Conservation (phyloP, 2,329 filamentous ascomycete genomes). For the Colletotrichum chlorophyti region DNA sequence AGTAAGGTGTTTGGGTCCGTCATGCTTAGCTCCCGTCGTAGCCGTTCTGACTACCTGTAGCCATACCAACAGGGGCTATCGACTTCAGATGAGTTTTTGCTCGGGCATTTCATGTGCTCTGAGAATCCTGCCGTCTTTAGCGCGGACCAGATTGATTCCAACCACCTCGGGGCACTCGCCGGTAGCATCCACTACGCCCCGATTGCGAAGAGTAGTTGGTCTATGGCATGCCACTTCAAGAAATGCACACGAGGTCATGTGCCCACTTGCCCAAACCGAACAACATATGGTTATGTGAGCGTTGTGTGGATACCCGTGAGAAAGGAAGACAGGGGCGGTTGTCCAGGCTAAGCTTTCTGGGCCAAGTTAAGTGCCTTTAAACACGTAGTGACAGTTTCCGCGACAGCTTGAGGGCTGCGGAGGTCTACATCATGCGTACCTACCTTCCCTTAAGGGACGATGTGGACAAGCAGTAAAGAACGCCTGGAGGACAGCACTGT, state of each 20-base stretch:
- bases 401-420: neutral
- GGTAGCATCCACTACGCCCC: too few species aligned
- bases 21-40: constrained; percentile 2
- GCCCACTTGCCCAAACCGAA: constrained; percentile 21
- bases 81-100: constrained; percentile 10
- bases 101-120: neutral
- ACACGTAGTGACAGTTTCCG: too few species aligned
- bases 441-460: constrained; percentile 14
- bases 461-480: constrained; percentile 20
- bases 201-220: too few species aligned
- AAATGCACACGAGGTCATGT: constrained; percentile 6
- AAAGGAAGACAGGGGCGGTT: too few species aligned
- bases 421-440: too few species aligned
- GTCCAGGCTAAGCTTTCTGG: neutral
- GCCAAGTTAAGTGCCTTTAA: neutral
- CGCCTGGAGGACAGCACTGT: constrained; percentile 13
- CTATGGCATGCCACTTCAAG: neutral
- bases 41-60: constrained; percentile 22
- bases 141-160: too few species aligned
- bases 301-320: too few species aligned
- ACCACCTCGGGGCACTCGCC: too few species aligned
- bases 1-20: neutral
- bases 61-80: neutral
- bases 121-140: neutral
- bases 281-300: neutral